Evolutionary conservation across 805 yeast species (phyloP).

Genomic region (Yarrowia keelungensis): DNA sequence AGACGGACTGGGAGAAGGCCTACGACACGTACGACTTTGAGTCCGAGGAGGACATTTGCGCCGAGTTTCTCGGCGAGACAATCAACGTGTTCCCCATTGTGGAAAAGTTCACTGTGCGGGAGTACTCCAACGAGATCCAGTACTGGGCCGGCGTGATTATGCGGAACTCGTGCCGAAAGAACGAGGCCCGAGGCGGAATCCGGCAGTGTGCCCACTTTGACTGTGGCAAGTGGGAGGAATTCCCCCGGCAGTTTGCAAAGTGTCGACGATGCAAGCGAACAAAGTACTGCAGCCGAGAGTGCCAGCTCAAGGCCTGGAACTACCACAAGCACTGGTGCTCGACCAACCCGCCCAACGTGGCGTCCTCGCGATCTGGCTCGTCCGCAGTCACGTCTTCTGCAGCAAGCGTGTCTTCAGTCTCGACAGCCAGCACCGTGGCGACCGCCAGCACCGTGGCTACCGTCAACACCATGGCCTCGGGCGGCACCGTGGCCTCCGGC

Average conservation of each 20-base stretch:
- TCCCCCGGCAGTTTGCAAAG: constrained; percentile 91
- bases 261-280: constrained; percentile 94
- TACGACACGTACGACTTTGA: constrained; percentile 50
- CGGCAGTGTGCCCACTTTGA: constrained; percentile 93
- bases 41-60: constrained; percentile 51
- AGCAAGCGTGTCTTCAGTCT: constrained; percentile 39
- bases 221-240: constrained; percentile 93
- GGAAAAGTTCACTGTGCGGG: constrained; percentile 80
- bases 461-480: constrained; percentile 28
- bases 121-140: constrained; percentile 77
- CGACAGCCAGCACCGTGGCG: constrained; percentile 30
- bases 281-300: constrained; percentile 90
- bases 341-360: constrained; percentile 36
- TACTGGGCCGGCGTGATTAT: constrained; percentile 99
- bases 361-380: constrained; percentile 30
- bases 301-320: constrained; percentile 91
- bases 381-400: constrained; percentile 39
- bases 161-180: constrained; percentile 93
- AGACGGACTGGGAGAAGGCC: constrained; percentile 38
- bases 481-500: constrained; percentile 28
- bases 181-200: constrained; percentile 84
- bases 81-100: constrained; percentile 85
- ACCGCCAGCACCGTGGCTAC: constrained; percentile 34
- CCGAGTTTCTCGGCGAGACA: constrained; percentile 55
- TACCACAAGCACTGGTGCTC: constrained; percentile 93